These are phyloP conservation scores for Eutrema salsugineum DNA, from an alignment of 441 rosid genomes.

Conservation along the genomic window DNA sequence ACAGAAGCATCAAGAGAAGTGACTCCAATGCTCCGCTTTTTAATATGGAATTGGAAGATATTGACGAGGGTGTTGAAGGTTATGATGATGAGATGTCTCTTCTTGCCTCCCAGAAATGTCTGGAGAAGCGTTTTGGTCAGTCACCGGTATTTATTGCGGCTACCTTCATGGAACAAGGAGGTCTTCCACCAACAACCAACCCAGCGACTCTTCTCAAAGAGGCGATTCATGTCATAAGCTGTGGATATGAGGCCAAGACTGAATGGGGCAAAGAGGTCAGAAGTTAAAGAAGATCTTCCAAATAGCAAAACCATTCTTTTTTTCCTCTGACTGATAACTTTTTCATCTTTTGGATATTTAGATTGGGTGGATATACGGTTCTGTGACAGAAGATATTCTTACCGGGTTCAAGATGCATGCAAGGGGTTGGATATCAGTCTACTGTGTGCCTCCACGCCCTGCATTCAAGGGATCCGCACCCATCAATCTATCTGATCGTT, in stretches of 20 bases:
- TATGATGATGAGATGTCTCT: neutral
- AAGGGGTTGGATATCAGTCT: slow-evolving; percentile 6
- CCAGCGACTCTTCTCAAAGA: slow-evolving; percentile 3
- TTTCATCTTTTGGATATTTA: neutral
- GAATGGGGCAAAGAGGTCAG: slow-evolving; percentile 18
- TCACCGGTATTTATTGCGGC: slow-evolving; percentile 2
- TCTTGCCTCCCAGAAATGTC: neutral
- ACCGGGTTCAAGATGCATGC: slow-evolving; percentile 15
- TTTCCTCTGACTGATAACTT: neutral
- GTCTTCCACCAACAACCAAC: slow-evolving; percentile 3
- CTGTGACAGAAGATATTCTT: slow-evolving; percentile 16
- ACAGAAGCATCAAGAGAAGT: slow-evolving; percentile 13
- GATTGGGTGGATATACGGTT: slow-evolving; percentile 14
- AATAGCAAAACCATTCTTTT: neutral
- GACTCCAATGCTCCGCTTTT: slow-evolving; percentile 13
- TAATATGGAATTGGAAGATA: neutral
- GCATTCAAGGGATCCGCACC: slow-evolving; percentile 16
- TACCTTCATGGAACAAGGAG: slow-evolving; percentile 12
- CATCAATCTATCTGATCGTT: slow-evolving; percentile 17
- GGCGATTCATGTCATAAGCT: slow-evolving; percentile 13
- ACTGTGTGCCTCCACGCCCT: slow-evolving; percentile 4
- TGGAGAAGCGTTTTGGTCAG: slow-evolving; percentile 16
- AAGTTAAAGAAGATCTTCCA: neutral
- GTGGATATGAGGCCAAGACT: slow-evolving; percentile 4
- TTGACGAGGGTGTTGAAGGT: slow-evolving; percentile 8